Evolutionary conservation across 805 yeast species (phyloP), one percentile per base, ranked within the genome.

Genomic region (Nakazawaea pomicola): DNA sequence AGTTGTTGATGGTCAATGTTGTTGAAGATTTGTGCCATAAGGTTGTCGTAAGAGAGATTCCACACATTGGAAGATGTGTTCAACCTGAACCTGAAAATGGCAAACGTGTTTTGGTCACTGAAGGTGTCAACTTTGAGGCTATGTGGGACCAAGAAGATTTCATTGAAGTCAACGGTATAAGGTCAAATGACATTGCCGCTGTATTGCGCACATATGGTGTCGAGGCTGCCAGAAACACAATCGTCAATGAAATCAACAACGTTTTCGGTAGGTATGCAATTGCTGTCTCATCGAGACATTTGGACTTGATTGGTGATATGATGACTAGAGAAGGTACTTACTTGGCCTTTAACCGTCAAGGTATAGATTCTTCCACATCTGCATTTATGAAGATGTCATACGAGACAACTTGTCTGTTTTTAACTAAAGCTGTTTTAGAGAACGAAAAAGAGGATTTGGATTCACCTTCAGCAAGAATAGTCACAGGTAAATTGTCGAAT

Each of bases 321-420:
- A 93, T 93, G 99, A 93, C 99, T 4, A 80, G 99, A 65, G 98
- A 93, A 65, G 99, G 99, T 57, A 78, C 95, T 2, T 93, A 90
- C 60, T 68, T 91, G 59, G 96, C 99, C 19, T 93, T 93, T 73
- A 90, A 88, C 65, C 86, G 99, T 73, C 96, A 88, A 68, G 99
- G 99, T 64, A 90, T 95, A 60, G 98, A 93, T 62, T 76, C 95
- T 1, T 78, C 93, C 11, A 89, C 97, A 1, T 90, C 98, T 6
- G 85, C 98, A 14, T 87, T 93, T 71, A 83, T 88, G 90, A 93
- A 93, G 72, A 93, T 93, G 99, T 88, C 96, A 43, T 93, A 89
- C 64, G 99, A 93, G 68, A 93, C 99, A 33, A 93, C 99, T 1
- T 89, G 96, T 70, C 95, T 87, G 65, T 93, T 93, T 74, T 74